These are phyloP conservation scores for Clarireedia paspali DNA, from an alignment of 2,329 filamentous ascomycete genomes.

Conservation along the genomic window DNA sequence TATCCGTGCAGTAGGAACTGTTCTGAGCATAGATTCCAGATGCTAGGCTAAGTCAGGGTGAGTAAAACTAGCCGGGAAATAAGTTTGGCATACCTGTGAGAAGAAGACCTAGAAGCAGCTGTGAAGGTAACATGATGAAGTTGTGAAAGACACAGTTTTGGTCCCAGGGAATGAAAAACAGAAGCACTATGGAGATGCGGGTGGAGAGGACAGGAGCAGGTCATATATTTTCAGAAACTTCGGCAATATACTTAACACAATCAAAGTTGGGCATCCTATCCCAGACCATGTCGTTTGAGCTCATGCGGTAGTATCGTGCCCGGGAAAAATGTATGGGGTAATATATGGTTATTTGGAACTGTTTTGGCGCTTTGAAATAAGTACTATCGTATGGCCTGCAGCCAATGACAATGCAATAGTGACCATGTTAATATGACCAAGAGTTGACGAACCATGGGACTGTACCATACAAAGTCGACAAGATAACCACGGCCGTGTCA, in stretches of 20 bases:
- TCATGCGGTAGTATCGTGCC: too few relatives aligned
- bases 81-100: background rate
- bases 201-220: background rate
- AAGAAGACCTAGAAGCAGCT: background rate
- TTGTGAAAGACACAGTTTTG: background rate
- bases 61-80: background rate
- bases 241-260: background rate
- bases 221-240: background rate
- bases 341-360: too few relatives aligned
- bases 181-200: background rate
- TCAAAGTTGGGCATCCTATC: too few relatives aligned
- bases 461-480: too few relatives aligned
- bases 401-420: too few relatives aligned
- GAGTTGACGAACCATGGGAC: too few relatives aligned
- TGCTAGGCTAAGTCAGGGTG: slow-evolving; percentile 8
- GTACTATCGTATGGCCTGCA: too few relatives aligned
- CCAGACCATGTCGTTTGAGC: too few relatives aligned
- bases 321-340: too few relatives aligned
- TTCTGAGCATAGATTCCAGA: slow-evolving; percentile 15
- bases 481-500: too few relatives aligned
- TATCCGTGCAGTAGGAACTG: slow-evolving; percentile 16
- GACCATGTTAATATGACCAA: too few relatives aligned
- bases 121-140: background rate
- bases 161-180: background rate
- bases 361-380: too few relatives aligned